Evolutionary conservation across 306 rosid genomes (phyloP).

Genomic region (Crotalaria pallida): DNA sequence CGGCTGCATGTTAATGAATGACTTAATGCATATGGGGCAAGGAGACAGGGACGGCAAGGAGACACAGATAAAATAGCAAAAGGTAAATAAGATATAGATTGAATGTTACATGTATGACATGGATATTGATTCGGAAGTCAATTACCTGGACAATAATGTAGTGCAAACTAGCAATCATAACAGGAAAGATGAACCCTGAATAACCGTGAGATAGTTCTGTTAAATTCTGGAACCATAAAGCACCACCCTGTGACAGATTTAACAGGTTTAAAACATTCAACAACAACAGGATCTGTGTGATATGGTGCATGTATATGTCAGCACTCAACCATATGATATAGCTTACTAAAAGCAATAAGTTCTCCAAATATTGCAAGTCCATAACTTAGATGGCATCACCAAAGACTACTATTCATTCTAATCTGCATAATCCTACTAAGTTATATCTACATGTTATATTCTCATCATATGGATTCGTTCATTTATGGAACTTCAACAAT

Average conservation of each 20-base stretch:
- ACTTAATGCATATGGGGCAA: not conserved
- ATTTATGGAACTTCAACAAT: not conserved
- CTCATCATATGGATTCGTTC: conserved; percentile 10
- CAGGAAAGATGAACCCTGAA: conserved; percentile 70
- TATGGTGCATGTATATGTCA: not conserved
- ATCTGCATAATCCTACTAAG: conserved; percentile 18
- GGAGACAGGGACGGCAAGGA: not conserved
- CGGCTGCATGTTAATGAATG: not conserved
- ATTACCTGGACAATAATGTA: conserved; percentile 65
- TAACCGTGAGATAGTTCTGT: conserved; percentile 66
- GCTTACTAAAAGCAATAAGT: conserved; percentile 9
- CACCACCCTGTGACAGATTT: conserved; percentile 72
- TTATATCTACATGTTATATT: not conserved
- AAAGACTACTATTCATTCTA: conserved; percentile 8
- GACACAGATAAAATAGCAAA: not conserved
- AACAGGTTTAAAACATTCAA: conserved; percentile 20
- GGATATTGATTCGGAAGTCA: conserved; percentile 16
- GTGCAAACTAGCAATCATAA: conserved; percentile 73
- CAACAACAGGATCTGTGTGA: not conserved
- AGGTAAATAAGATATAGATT: conserved; percentile 10
- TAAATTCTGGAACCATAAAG: conserved; percentile 88
- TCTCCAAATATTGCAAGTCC: not conserved
- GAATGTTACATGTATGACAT: not conserved
- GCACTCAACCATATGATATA: not conserved
- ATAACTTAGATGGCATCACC: conserved; percentile 6